Base-by-base conservation (phyloP, 176 grass and related monocot genomes). In the Cymbopogon citratus region DNA sequence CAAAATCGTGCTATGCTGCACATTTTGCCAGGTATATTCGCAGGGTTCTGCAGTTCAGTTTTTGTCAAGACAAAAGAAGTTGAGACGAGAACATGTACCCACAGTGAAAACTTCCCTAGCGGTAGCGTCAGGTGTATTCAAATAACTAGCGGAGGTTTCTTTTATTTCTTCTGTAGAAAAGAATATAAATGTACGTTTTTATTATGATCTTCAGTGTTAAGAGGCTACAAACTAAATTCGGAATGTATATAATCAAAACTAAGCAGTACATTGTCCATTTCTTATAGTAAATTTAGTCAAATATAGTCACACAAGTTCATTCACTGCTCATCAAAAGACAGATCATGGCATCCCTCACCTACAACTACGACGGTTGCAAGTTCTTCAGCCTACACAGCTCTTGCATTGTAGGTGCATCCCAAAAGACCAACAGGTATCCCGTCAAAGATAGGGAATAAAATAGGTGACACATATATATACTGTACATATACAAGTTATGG, bases 401-500 rank as follows among this genome's bases (percentile, higher is more conserved):
- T 24, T 59, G 3, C n/a, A 59, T 59, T 59, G n/a, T 59, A 24
- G 8, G 2, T 59, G 54, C 54, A 59, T 59, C 49, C 54, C 54
- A 60, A 24, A 60, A 60, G n/a, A 9, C 56, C 9, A 24, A 25
- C 56, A 25, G 56, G 23, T 25, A 60, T 12, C 44, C 44, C 48
- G 2, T 19, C 60, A 78, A 68, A 59, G 25, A 35, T 74, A 18
- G 21, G 21, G 60, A 29, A 80, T 35, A 49, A 80, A 75, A 68
- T 49, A 57, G 2, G 59, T 15, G 16, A 28, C 12, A 23, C 10
- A 38, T 41, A 40, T 59, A 64, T 69, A 69, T 78, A 72, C 29
- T 48, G 33, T 63, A 80, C 63, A 84, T 12, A 51, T 63, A 84
- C 45, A 69, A 75, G 70, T 41, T 65, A 85, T 27, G 2, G 1